Conservation (phyloP, 441 rosid species). For the Populus hybrid region DNA sequence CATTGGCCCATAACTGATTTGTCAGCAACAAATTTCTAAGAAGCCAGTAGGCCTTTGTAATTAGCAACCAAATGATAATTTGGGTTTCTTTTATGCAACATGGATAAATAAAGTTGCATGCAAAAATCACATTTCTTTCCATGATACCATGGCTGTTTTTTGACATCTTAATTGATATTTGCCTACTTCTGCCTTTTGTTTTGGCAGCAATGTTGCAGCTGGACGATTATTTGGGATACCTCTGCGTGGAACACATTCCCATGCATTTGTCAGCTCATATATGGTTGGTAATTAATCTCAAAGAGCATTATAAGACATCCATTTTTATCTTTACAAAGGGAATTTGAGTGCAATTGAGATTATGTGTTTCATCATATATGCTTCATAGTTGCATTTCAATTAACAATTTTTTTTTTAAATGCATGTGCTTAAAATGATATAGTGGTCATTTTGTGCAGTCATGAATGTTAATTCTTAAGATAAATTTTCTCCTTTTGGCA, state of each 20-base stretch:
- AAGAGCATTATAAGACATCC: conserved; percentile 2
- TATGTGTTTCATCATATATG: neutral
- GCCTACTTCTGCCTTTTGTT: conserved; percentile 10
- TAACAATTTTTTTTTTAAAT: conserved; percentile 1
- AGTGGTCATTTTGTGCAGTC: neutral
- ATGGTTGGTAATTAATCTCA: conserved; percentile 47
- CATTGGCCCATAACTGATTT: neutral
- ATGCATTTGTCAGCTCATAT: conserved; percentile 95
- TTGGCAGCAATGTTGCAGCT: conserved; percentile 87
- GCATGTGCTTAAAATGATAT: neutral
- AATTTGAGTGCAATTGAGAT: neutral
- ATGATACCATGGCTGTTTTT: neutral
- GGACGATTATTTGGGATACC: conserved; percentile 87
- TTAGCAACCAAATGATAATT: neutral
- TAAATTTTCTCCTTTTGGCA: neutral
- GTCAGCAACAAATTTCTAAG: neutral
- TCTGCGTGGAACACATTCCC: conserved; percentile 92
- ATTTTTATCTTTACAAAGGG: neutral
- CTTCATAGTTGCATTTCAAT: conserved; percentile 1
- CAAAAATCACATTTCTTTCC: neutral
- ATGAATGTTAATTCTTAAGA: neutral
- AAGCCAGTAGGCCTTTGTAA: neutral
- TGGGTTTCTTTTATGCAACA: neutral
- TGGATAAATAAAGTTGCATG: neutral
- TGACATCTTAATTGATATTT: conserved; percentile 6